Base-by-base conservation (phyloP, 352 stramenopile genomes). In the Globisporangium middletonii region DNA sequence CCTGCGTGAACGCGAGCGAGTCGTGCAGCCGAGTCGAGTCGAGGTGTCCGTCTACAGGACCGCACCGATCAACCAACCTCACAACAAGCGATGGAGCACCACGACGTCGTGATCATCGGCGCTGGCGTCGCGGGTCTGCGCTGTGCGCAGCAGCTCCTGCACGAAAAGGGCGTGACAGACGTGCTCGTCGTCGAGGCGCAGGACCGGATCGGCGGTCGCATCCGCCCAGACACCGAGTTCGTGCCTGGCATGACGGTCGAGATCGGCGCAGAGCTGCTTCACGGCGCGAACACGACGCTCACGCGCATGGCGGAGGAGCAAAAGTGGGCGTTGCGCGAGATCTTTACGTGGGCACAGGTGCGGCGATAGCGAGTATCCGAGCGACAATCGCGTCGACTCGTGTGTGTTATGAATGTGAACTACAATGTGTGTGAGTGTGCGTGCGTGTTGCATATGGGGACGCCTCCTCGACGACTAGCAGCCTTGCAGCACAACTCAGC, bases 301-400 rank as follows among this genome's bases (percentile, higher is more conserved):
- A 93, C 83, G 15, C 65, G 65, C 2, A 60, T 93, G 28, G 83
- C 83, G 0, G 72, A 83, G 52, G 64, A 91, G 64, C 57, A 82
- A 47, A 66, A 83, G 53, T 88, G 85, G 66, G 69, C 69, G 60
- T 41, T 91, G 59, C 79, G 81, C 30, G 83, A 93, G 67, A 89
- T 93, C 54, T 93, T 93, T 63, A 91, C 80, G 47, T 93, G 83
- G 83, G 79, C 80, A 59, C 83, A 93, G 83, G 83, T 93, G 68
- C 49, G 8, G 18, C 49, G 8, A 28, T 30, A 44, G 12, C 47
- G 47, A 15, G 41, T 45, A 1, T n/a, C 33, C 28, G 30, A 48
- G 41, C 3, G 41, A 48, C 16, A 28, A 9, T 19, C 16, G 9
- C 16, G 15, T 26, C 19, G n/a, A 26, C 0, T 12, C 6, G n/a